These are phyloP conservation scores for Nemania serpens DNA, from an alignment of 2,329 filamentous ascomycete genomes.

Conservation along the genomic window DNA sequence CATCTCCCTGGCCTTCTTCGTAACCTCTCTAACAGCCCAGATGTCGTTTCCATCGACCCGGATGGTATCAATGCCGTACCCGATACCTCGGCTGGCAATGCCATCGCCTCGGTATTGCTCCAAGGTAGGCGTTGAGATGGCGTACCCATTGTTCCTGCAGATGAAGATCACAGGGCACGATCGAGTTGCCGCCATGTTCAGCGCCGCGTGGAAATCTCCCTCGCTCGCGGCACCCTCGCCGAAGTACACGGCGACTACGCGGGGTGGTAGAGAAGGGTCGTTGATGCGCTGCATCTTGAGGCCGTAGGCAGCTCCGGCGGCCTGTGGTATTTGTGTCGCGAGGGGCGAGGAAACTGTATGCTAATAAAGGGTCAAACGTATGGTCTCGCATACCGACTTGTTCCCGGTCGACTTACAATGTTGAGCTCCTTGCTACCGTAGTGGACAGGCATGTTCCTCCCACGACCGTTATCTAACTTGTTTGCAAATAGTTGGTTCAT, in stretches of 20 bases:
- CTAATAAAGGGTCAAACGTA: slow-evolving; percentile 46
- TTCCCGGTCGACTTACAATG: slow-evolving; percentile 62
- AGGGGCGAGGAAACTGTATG: slow-evolving; percentile 86
- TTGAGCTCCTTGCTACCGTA: slow-evolving; percentile 86
- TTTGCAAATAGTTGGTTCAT: slow-evolving; percentile 97
- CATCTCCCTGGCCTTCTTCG: slow-evolving; percentile 74
- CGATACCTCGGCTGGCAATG: slow-evolving; percentile 83
- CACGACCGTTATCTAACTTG: slow-evolving; percentile 74
- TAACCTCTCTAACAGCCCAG: slow-evolving; percentile 83
- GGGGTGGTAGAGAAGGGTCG: slow-evolving; percentile 68
- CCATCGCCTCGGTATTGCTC: slow-evolving; percentile 93
- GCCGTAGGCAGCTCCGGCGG: slow-evolving; percentile 84
- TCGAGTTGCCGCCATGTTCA: slow-evolving; percentile 88
- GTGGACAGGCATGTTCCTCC: slow-evolving; percentile 96
- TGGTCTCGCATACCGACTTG: not conserved
- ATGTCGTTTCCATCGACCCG: slow-evolving; percentile 95
- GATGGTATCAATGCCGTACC: slow-evolving; percentile 93
- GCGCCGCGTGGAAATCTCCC: slow-evolving; percentile 87
- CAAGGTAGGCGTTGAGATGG: slow-evolving; percentile 85
- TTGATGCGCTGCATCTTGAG: slow-evolving; percentile 79
- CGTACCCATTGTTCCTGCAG: slow-evolving; percentile 91
- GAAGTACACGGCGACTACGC: slow-evolving; percentile 83
- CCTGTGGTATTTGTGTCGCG: slow-evolving; percentile 88
- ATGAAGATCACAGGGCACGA: slow-evolving; percentile 89
- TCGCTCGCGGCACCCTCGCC: slow-evolving; percentile 90